phyloP scores from a whole-genome alignment of 2,329 filamentous ascomycete genomes.

The Dothideomycetes sp. region DNA sequence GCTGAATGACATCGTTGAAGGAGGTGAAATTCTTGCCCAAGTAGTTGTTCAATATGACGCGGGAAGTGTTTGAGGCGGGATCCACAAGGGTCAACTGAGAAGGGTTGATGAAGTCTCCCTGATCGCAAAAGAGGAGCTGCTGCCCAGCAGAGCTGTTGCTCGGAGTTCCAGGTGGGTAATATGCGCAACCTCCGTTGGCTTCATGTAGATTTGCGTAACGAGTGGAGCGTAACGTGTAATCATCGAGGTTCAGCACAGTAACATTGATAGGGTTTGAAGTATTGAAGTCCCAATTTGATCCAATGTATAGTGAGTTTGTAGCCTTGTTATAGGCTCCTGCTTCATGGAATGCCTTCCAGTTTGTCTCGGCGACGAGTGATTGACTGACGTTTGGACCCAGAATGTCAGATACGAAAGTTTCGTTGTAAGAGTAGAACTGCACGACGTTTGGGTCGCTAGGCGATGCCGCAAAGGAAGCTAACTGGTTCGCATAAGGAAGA shows the following conservation, averaged over 20 bases:
- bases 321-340: constrained; percentile 22
- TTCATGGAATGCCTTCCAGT: constrained; percentile 28
- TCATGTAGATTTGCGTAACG: constrained; percentile 18
- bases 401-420: constrained; percentile 19
- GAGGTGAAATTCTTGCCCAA: constrained; percentile 35
- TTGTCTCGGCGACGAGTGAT: constrained; percentile 14
- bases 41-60: constrained; percentile 34
- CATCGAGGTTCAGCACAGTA: constrained; percentile 20
- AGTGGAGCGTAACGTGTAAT: constrained; percentile 17
- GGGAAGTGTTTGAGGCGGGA: constrained; percentile 32
- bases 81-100: constrained; percentile 23
- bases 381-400: constrained; percentile 20
- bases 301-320: constrained; percentile 31
- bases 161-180: constrained; percentile 20
- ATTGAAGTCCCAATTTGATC: constrained; percentile 25
- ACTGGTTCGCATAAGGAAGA: constrained; percentile 19
- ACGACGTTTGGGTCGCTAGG: too few relatives aligned
- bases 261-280: constrained; percentile 23
- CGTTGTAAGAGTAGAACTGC: constrained; percentile 19
- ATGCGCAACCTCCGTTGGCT: constrained; percentile 20
- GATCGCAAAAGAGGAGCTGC: constrained; percentile 22
- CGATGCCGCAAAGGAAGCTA: too few relatives aligned
- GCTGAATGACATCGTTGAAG: constrained; percentile 32
- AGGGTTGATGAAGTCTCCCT: constrained; percentile 17
- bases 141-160: constrained; percentile 19